phyloP scores from a whole-genome alignment of 805 yeast genomes.

The Starmera amethionina region DNA sequence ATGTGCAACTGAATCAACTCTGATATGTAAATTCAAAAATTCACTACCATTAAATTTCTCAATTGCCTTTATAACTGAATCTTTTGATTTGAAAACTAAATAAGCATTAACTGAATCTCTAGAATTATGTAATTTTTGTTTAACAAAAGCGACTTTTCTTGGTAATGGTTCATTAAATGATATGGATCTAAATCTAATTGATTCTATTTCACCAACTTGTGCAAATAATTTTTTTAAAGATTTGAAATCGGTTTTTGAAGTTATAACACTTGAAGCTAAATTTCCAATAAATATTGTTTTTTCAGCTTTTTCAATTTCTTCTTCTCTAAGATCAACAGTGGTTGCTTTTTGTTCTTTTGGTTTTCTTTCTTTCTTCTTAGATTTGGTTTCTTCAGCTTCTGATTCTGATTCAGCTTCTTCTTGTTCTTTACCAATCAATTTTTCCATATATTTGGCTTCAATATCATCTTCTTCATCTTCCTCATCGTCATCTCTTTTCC shows the following conservation, averaged over 20 bases:
- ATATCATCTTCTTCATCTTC: conserved; percentile 37
- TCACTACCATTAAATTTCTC: conserved; percentile 50
- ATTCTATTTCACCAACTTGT: conserved; percentile 36
- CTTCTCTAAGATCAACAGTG: conserved; percentile 49
- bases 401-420: conserved; percentile 15
- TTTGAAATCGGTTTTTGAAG: conserved; percentile 51
- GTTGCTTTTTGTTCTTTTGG: conserved; percentile 27
- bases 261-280: conserved; percentile 54
- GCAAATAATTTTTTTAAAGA: conserved; percentile 55
- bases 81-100: conserved; percentile 59
- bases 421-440: conserved; percentile 23
- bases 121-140: conserved; percentile 64
- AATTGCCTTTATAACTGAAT: conserved; percentile 31
- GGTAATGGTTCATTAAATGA: conserved; percentile 84
- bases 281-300: conserved; percentile 86
- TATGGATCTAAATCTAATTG: conserved; percentile 86
- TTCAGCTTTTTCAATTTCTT: conserved; percentile 75
- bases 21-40: conserved; percentile 64
- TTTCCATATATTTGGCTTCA: conserved; percentile 44
- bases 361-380: conserved; percentile 17
- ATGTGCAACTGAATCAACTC: conserved; percentile 90
- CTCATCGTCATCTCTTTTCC: conserved; percentile 24
- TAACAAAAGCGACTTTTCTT: conserved; percentile 82
- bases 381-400: conserved; percentile 17
- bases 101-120: conserved; percentile 85